These are phyloP conservation scores for Pinus tabuliformis DNA, from an alignment of 75 land plant species.

Conservation along the genomic window DNA sequence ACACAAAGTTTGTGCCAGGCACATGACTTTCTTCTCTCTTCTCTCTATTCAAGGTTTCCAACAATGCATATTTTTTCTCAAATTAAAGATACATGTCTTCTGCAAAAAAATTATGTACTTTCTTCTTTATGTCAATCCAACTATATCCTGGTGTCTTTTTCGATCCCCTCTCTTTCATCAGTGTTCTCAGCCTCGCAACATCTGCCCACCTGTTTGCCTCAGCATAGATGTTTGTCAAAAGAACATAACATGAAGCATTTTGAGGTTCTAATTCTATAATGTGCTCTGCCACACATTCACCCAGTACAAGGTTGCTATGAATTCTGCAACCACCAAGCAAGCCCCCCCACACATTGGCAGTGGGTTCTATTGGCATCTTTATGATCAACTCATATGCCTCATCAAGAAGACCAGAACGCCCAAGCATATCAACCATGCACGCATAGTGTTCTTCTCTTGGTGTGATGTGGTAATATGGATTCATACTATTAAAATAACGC, in stretches of 20 bases:
- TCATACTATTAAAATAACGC: conserved; percentile 26
- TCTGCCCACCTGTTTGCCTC: conserved; percentile 2
- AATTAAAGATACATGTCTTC: conserved; percentile 10
- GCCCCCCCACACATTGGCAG: conserved; percentile 53
- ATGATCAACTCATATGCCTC: conserved; percentile 34
- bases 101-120: conserved; percentile 11
- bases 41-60: neutral
- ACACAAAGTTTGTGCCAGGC: neutral
- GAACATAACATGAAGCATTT: conserved; percentile 8
- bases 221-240: conserved; percentile 22
- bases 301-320: conserved; percentile 36
- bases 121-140: conserved; percentile 11
- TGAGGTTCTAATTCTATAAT: conserved; percentile 10
- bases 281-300: neutral
- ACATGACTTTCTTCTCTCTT: too few species aligned
- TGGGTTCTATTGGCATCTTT: conserved; percentile 33
- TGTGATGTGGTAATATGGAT: conserved; percentile 21
- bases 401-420: conserved; percentile 41
- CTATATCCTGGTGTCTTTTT: conserved; percentile 9
- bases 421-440: conserved; percentile 51
- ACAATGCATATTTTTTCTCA: conserved; percentile 5
- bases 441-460: conserved; percentile 43
- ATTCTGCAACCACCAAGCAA: conserved; percentile 51
- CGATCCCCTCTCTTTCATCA: conserved; percentile 3
- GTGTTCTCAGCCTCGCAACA: conserved; percentile 6